phyloP scores from a whole-genome alignment of 768 basidiomycete genomes.

The Phanerodontia chrysosporium region DNA sequence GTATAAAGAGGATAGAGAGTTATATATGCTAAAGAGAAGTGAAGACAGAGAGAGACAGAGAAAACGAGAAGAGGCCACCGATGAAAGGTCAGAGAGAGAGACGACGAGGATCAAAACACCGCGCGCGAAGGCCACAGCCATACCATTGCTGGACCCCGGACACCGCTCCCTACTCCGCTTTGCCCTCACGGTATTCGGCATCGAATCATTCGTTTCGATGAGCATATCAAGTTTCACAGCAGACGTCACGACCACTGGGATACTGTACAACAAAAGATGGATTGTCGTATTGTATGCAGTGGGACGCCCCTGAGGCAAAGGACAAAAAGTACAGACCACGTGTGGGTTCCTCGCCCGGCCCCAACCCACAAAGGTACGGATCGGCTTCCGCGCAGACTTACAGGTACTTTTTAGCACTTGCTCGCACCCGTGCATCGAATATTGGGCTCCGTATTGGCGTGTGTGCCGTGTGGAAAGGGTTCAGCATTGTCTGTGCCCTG shows the following conservation, averaged over 20 bases:
- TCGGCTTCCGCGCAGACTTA: too few species aligned
- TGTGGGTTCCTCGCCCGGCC: background rate
- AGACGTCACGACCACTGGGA: background rate
- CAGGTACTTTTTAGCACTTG: slow-evolving; percentile 83
- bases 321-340: background rate
- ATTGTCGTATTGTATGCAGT: background rate
- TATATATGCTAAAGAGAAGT: slow-evolving; percentile 28
- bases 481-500: slow-evolving; percentile 67
- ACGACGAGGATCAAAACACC: slow-evolving; percentile 22
- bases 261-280: background rate
- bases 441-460: slow-evolving; percentile 70
- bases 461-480: slow-evolving; percentile 96
- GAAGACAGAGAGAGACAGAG: slow-evolving; percentile 30
- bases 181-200: background rate
- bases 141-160: slow-evolving; percentile 17
- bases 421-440: slow-evolving; percentile 82
- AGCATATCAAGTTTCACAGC: background rate
- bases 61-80: slow-evolving; percentile 26
- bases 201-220: slow-evolving; percentile 7
- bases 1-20: slow-evolving; percentile 28
- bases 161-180: slow-evolving; percentile 9
- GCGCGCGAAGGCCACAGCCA: slow-evolving; percentile 15
- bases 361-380: too few species aligned
- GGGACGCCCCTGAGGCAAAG: background rate
- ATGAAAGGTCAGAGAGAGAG: slow-evolving; percentile 26